phyloP scores from a whole-genome alignment of 768 basidiomycete genomes.

The Serendipita vermifera region DNA sequence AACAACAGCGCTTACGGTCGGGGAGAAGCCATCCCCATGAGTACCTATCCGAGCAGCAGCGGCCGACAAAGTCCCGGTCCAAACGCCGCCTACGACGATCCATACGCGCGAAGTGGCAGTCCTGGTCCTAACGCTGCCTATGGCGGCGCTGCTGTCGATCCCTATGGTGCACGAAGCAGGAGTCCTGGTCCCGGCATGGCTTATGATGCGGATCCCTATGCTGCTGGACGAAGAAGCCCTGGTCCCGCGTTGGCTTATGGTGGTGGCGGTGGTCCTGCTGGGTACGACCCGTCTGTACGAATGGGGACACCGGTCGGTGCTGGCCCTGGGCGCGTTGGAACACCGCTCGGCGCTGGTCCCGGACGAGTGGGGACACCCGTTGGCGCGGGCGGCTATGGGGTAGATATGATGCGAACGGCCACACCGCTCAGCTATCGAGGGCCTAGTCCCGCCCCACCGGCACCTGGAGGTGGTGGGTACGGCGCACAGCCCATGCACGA shows the following conservation, averaged over 20 bases:
- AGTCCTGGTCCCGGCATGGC: no score
- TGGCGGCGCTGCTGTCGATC: constrained; percentile 16
- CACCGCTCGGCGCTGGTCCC: neutral
- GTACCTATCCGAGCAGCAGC: constrained; percentile 17
- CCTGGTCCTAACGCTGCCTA: constrained; percentile 16
- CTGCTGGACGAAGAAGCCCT: constrained; percentile 31
- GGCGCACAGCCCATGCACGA: neutral
- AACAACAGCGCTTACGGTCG: constrained; percentile 25
- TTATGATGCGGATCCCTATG: constrained; percentile 9
- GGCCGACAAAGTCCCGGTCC: constrained; percentile 5
- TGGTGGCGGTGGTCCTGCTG: neutral
- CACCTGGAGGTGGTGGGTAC: neutral
- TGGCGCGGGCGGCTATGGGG: neutral
- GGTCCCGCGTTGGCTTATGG: constrained; percentile 37
- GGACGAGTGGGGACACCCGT: neutral
- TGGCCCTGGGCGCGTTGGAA: neutral
- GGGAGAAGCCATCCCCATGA: constrained; percentile 66
- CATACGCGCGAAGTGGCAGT: constrained; percentile 14
- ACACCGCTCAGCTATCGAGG: neutral
- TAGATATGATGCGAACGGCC: neutral
- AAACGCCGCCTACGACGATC: neutral
- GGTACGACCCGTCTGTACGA: neutral
- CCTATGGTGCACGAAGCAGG: constrained; percentile 18
- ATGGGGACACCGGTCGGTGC: neutral
- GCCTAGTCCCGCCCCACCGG: constrained; percentile 3